Evolutionary conservation across 1,284 basidiomycete genomes (phyloP).

Genomic region (Fomes fomentarius): DNA sequence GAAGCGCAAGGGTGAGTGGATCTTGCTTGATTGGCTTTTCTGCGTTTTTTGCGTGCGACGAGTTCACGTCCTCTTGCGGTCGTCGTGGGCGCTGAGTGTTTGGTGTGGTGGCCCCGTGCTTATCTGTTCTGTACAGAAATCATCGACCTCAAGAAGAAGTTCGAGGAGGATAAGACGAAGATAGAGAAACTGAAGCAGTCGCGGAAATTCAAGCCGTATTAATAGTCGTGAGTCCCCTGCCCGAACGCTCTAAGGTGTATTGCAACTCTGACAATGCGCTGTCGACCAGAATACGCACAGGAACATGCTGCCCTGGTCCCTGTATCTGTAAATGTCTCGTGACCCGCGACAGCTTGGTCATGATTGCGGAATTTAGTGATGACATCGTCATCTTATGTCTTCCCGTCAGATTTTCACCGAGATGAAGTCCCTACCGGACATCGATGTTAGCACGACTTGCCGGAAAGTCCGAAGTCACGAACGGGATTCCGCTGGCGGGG

Average conservation of each 20-base stretch:
- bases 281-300: background rate
- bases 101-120: background rate
- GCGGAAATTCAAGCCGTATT: constrained; percentile 86
- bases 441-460: too few species aligned
- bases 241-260: too few species aligned
- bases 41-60: background rate
- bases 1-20: constrained; percentile 74
- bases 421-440: too few species aligned
- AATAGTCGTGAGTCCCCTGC: constrained; percentile 16
- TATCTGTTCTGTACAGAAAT: constrained; percentile 50
- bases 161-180: constrained; percentile 88
- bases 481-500: too few species aligned
- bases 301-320: background rate
- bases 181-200: constrained; percentile 82
- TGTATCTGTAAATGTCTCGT: background rate
- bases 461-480: too few species aligned
- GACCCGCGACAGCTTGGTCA: too few species aligned
- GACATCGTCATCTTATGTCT: background rate
- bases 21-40: too few species aligned
- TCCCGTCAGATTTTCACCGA: background rate
- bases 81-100: background rate
- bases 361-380: background rate
- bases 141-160: constrained; percentile 78
- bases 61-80: too few species aligned
- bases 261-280: too few species aligned